A percentile compares a stretch with the other conserved stretches of the same genome.
Conservation (phyloP, 2,329 filamentous ascomycete species). For the Bipolaris bicolor region DNA sequence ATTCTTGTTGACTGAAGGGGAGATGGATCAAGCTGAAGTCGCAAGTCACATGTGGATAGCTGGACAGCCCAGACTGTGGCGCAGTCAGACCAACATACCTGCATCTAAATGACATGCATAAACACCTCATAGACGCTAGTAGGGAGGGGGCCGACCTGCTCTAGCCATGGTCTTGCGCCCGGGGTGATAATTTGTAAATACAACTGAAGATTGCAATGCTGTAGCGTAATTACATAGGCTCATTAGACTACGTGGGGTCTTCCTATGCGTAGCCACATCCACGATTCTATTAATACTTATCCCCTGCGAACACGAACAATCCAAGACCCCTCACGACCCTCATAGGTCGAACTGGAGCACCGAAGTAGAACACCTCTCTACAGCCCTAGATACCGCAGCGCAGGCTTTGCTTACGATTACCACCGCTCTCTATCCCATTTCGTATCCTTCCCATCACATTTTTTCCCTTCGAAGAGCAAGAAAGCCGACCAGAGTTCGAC, state of each 20-base stretch:
- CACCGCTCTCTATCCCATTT: neutral
- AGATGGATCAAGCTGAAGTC: too few species aligned
- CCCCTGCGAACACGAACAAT: conserved; percentile 3
- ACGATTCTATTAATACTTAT: conserved; percentile 9
- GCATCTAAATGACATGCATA: too few species aligned
- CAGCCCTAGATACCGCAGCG: neutral
- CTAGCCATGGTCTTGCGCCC: neutral
- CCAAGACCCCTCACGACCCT: neutral
- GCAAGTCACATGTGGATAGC: too few species aligned
- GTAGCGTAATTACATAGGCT: neutral
- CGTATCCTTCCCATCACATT: neutral
- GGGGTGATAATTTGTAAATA: conserved; percentile 3
- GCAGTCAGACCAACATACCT: too few species aligned
- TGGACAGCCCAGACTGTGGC: too few species aligned
- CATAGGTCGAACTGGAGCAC: neutral
- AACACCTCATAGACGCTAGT: neutral
- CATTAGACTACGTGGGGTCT: neutral
- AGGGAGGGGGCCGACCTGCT: neutral
- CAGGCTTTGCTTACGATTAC: neutral
- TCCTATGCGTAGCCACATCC: conserved; percentile 7
- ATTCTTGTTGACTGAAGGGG: too few species aligned
- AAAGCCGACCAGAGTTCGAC: neutral
- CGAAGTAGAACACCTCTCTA: neutral
- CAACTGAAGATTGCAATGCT: conserved; percentile 11
- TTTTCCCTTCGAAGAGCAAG: neutral